Conservation (phyloP, 345 rosid species). For the Conringia planisiliqua region DNA sequence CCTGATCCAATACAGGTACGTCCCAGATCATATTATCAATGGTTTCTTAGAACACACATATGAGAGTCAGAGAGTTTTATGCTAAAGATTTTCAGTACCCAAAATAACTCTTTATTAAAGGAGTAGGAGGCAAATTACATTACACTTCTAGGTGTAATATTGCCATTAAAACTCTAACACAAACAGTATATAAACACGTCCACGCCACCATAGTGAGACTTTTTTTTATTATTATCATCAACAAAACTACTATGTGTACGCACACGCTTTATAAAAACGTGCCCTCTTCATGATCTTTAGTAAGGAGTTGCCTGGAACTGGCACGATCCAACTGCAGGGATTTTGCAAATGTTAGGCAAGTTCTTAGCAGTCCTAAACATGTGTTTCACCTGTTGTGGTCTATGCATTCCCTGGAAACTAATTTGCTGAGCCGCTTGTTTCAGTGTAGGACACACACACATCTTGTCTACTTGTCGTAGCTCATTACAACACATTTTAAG, state of each 20-base stretch:
- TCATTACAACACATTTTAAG: constrained; percentile 18
- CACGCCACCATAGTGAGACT: neutral
- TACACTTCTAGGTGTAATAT: constrained; percentile 3
- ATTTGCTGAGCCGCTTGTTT: neutral
- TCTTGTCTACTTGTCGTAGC: neutral
- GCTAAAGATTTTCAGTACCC: neutral
- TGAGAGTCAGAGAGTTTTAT: neutral
- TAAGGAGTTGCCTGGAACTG: constrained; percentile 14
- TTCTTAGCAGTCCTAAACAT: constrained; percentile 14
- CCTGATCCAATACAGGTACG: neutral
- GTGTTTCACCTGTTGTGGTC: constrained; percentile 7
- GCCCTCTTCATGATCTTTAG: neutral
- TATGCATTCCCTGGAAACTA: constrained; percentile 3
- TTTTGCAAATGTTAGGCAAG: constrained; percentile 9
- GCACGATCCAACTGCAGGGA: constrained; percentile 15
- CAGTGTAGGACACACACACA: constrained; percentile 20
- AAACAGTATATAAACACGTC: neutral
- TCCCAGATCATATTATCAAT: neutral
- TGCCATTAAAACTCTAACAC: neutral
- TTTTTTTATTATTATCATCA: neutral
- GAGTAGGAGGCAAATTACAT: neutral
- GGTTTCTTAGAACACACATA: neutral
- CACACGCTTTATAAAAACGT: neutral
- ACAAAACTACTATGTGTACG: constrained; percentile 5
- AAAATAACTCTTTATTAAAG: neutral